Evolutionary conservation across 768 basidiomycete genomes (phyloP).

Genomic region (Antrodiella citrinella): DNA sequence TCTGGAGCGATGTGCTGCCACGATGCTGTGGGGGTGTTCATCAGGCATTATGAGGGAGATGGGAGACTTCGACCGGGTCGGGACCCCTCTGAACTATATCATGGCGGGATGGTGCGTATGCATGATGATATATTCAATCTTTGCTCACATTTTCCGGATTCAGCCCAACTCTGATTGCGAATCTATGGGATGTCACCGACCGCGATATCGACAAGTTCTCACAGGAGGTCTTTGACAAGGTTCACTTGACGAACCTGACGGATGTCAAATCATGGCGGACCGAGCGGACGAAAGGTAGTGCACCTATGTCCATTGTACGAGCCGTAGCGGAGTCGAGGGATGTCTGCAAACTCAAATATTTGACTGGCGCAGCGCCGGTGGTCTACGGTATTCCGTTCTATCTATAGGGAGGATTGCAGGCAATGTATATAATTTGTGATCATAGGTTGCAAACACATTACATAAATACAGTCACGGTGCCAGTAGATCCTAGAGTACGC

Average conservation of each 20-base stretch:
- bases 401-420: slow-evolving; percentile 28
- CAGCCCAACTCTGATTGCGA: slow-evolving; percentile 84
- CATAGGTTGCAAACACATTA: no score
- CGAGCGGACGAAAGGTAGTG: slow-evolving; percentile 1
- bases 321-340: slow-evolving; percentile 79
- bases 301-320: slow-evolving; percentile 44
- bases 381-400: slow-evolving; percentile 96
- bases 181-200: slow-evolving; percentile 98
- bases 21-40: slow-evolving; percentile 99
- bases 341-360: slow-evolving; percentile 81
- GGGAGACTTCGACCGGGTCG: slow-evolving; percentile 90
- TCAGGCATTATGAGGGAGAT: slow-evolving; percentile 82
- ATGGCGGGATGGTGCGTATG: slow-evolving; percentile 86
- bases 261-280: slow-evolving; percentile 16
- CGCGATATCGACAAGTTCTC: slow-evolving; percentile 93
- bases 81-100: slow-evolving; percentile 94
- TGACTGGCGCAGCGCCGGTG: slow-evolving; percentile 92
- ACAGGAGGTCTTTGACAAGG: slow-evolving; percentile 68
- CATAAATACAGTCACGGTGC: no score
- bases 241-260: slow-evolving; percentile 38
- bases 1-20: slow-evolving; percentile 79
- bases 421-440: background rate
- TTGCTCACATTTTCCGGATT: background rate
- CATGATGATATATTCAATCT: background rate
- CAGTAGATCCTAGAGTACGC: no score